Conservation (phyloP, 2,329 filamentous ascomycete genomes). For the Talaromyces piceae region DNA sequence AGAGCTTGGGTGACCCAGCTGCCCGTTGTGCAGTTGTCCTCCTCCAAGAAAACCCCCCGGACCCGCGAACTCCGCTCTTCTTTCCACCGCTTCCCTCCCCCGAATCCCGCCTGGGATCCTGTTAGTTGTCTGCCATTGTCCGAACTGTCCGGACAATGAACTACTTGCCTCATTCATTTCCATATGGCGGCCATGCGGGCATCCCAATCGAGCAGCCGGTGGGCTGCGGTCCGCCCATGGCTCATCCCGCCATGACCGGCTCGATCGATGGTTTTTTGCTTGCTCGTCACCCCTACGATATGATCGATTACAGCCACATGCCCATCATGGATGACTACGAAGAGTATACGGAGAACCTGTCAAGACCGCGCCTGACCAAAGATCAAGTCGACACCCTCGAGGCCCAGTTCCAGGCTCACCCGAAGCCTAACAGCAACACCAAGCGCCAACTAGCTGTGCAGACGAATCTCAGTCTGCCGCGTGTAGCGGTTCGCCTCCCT, state of each 20-base stretch:
- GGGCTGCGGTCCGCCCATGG: conserved; percentile 29
- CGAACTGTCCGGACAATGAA: conserved; percentile 24
- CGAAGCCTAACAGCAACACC: conserved; percentile 44
- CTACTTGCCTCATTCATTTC: conserved; percentile 28
- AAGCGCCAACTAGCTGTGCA: conserved; percentile 44
- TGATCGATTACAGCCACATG: conserved; percentile 35
- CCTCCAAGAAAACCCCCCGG: too few relatives aligned
- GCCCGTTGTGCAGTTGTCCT: conserved; percentile 15
- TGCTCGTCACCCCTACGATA: conserved; percentile 33
- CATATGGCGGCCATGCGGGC: conserved; percentile 26
- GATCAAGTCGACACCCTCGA: conserved; percentile 46
- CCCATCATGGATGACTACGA: conserved; percentile 36
- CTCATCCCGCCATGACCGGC: conserved; percentile 31
- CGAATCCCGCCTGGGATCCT: neutral
- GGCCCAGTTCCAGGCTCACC: conserved; percentile 42
- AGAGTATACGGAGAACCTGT: conserved; percentile 41
- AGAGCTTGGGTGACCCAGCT: conserved; percentile 11
- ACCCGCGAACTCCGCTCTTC: too few relatives aligned
- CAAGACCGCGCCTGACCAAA: conserved; percentile 43
- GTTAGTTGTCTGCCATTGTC: neutral
- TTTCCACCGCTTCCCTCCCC: neutral
- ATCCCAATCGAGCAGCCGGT: conserved; percentile 32
- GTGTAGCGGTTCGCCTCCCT: conserved; percentile 41
- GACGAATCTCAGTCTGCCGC: conserved; percentile 42
- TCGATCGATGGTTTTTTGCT: conserved; percentile 33